Base-by-base conservation (phyloP, 2,329 filamentous ascomycete genomes). In the Colletotrichum sp. region DNA sequence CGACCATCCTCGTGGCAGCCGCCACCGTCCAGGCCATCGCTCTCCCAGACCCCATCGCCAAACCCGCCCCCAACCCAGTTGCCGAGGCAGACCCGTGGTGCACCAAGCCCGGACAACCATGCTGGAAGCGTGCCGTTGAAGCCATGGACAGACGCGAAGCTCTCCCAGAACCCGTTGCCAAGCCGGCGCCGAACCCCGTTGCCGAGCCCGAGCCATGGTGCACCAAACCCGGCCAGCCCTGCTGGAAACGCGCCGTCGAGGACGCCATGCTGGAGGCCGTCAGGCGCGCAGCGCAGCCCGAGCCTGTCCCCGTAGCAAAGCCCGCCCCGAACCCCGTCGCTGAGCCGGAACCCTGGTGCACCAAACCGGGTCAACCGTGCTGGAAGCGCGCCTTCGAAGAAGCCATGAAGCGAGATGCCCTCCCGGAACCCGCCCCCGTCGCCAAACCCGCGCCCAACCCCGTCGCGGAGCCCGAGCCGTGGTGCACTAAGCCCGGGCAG, bases 1-100 rank as follows among this genome's bases (percentile, higher is more conserved):
- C 81, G 63, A 63, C 79, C 67, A 59, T 81, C 77, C 74, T 79
- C 67, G 77, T 76, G 13, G 73, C 75, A 55, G 76, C 78, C 36
- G 78, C 78, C 72, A 74, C 81, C 74, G 82, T 82, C 68, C 79
- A 81, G 34, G 80, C 82, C 69, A 75, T 83, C 36, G 73, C 81
- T 6, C 48, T 65, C 28, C 76, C 77, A 18, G 75, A 78, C 59
- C 59, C 59, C 30, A 12, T 21, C 59, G 26, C 28, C 26, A 34
- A 16, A 10, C 26, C 18, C 8, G 59, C 28, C 18, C 26, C 59
- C 2, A 61, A 30, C 12, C 26, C 59, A 1, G 59, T 61, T 2
- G 79, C 79, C 71, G 80, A 79, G 36, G 79, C 82, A 21, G 76
- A 80, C 39, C 79, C 71, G 28, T 81, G 78, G 76, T 81, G 79